Evolutionary conservation across 192 early-diverging fungal species (phyloP), one percentile per base, ranked within the genome.

Genomic region (Mortierella hygrophila): DNA sequence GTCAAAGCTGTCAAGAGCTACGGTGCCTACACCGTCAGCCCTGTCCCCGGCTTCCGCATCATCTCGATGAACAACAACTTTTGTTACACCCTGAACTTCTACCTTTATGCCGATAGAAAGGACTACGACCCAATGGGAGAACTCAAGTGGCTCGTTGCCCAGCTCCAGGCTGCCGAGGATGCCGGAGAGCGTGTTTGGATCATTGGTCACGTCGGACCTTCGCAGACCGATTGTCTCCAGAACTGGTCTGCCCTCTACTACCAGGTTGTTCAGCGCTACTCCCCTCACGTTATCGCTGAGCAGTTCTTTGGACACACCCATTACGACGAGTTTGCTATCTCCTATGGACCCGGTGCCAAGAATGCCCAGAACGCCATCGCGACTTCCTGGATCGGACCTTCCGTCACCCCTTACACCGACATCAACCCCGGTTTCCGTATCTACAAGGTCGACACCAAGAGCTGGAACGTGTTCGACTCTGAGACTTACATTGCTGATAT

Each of bases 301-400:
- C 91, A 91, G 49, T 93, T 93, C 88, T 93, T 90, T 87, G 92
- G 92, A 23, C 92, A 92, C 71, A 89, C 89, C 15, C 92, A 92
- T 77, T 80, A 82, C 35, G 92, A 92, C 49, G 90, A 91, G 74
- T 87, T 92, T 41, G 87, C 90, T 37, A n/a, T 92, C 15, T 92
- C 89, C 76, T 92, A 92, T 65, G 75, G 80, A 41, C 54, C 80
- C 29, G 82, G 82, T 42, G 82, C 72, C 47, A 81, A 77, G 63
- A 82, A 63, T 20, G 74, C 89, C 44, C 60, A 75, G 32, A 88
- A 88, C 41, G 91, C 92, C 54, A 88, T 91, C 42, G 74, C 89
- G 6, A 82, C 85, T 13, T 90, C 88, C 18, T 92, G 90, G 78
- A 57, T 92, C 40, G 89, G 88, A 65, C 92, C 92, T 71, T 89